Base-by-base conservation (phyloP, 495 filamentous ascomycete species). In the Tuber magnatum region DNA sequence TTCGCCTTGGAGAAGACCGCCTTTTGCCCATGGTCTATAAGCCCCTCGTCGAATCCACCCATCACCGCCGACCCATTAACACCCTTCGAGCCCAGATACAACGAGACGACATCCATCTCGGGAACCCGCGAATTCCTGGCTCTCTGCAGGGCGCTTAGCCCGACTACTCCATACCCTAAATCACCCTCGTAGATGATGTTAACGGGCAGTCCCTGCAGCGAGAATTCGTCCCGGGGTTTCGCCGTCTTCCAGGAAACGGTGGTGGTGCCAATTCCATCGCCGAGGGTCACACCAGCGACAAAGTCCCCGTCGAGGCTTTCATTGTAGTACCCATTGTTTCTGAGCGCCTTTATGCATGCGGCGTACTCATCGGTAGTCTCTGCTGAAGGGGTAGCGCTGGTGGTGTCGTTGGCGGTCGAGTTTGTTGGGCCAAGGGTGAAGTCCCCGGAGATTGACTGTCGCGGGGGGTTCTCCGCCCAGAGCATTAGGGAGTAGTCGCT, bases 401-500 rank as follows among this genome's bases (percentile, higher is more conserved):
- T 44, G 56, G 56, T 38, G 40, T 32, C 48, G 32, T 71, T 44
- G 28, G 40, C 71, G 35, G 69, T 73, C 56, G 68, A 69, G 40
- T 44, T 56, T 32, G 16, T 44, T 5, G 71, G 69, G 22, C 70
- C 68, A 22, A 82, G 38, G 16, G 81, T 77, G 69, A 82, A 82
- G 69, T 73, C 78, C 6, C 74, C 76, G 18, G 81, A 82, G 68
- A 78, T 72, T 42, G 81, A 82, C 35, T 70, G 78, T 22, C 65
- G 78, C 28, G 81, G 81, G 46, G 81, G 81, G 9, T 69, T 51
- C 14, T 79, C 71, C 6, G 73, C 77, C 81, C 78, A 82, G 38
- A 82, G 42, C 81, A 82, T 80, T 22, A 82, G 68, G 2, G 81
- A 82, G 69, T 82, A 82, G 44, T 82, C 81, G 41, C 51, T 74